These are phyloP conservation scores for Chlorophyllum brunneum DNA, from an alignment of 768 basidiomycete species.

Conservation along the genomic window DNA sequence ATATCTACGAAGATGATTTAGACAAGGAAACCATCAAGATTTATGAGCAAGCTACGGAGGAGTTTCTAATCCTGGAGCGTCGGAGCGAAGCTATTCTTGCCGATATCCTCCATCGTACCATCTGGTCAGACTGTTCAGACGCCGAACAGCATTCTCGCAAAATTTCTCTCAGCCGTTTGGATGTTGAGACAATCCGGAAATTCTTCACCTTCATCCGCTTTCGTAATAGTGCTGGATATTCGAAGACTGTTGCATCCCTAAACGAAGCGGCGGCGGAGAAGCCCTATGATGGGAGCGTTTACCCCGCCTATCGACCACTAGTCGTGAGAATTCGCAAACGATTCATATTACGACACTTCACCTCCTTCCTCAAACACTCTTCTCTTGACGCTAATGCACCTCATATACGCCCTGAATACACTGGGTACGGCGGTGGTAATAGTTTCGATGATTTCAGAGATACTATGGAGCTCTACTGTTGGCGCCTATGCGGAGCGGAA, in stretches of 20 bases:
- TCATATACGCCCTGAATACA: constrained; percentile 12
- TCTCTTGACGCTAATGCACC: constrained; percentile 14
- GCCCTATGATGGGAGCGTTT: constrained; percentile 20
- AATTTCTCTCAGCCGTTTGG: constrained; percentile 24
- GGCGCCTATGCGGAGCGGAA: constrained; percentile 45
- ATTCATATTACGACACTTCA: constrained; percentile 28
- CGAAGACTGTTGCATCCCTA: constrained; percentile 32
- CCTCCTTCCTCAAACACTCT: constrained; percentile 27
- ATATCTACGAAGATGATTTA: constrained; percentile 31
- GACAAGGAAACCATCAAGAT: constrained; percentile 32
- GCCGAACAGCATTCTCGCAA: constrained; percentile 19
- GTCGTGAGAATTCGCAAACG: constrained; percentile 28
- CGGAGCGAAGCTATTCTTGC: constrained; percentile 36
- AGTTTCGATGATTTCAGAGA: constrained; percentile 24
- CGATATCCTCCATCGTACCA: constrained; percentile 30
- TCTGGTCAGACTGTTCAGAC: constrained; percentile 20
- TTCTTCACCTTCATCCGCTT: constrained; percentile 58
- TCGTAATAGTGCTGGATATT: constrained; percentile 48
- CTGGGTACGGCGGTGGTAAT: constrained; percentile 5
- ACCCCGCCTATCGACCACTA: constrained; percentile 25
- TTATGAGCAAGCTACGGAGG: constrained; percentile 37
- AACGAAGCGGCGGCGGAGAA: constrained; percentile 18
- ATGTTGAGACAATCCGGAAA: constrained; percentile 37
- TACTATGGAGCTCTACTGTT: constrained; percentile 42
- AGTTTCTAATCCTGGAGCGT: constrained; percentile 39